Base-by-base conservation (phyloP, 2,329 filamentous ascomycete genomes). In the Aspergillus calidoustus region DNA sequence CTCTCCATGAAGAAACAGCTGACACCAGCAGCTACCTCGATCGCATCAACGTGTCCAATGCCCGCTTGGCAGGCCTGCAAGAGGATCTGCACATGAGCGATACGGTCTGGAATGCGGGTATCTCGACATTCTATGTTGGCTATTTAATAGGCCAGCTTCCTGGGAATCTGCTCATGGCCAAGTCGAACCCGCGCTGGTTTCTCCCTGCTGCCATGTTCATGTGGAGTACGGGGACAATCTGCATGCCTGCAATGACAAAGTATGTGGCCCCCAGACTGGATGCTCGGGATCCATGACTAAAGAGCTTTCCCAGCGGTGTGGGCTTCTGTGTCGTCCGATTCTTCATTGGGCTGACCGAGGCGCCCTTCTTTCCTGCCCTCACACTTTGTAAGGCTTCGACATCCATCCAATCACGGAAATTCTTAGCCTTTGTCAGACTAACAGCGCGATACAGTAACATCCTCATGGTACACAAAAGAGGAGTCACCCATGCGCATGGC, bases 21-120 rank as follows among this genome's bases (percentile, higher is more conserved):
- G 19, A 19, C 19, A 19, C 19, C 19, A 19, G 19, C 19, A 19
- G 19, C 19, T 19, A 19, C 19, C 19, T 19, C 19, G 19, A 19
- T 2, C 19, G 19, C 19, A 19, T 19, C 19, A 19, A 19, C 19
- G 19, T 19, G 19, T 19, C 19, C 19, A 19, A 19, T 19, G 19
- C 19, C 19, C 19, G 19, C 19, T 19, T 19, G 19, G 19, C 19
- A 19, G 62, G 62, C 3, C 52, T 64, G 52, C 62, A 64, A 44
- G 49, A 44, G 1, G 62, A 64, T 43, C 44, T 64, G 3, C 55
- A 64, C 53, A 64, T 64, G 62, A 44, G 52, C 11, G 62, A 64
- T 30, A 62, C 62, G 2, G 31, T 52, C 19, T 64, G 62, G 62
- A 60, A 57, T 13, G 60, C 60, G 0, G 62, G 62, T 2, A 62